These are phyloP conservation scores for Kazachstania africana DNA, from an alignment of 805 yeast genomes.

Conservation along the genomic window DNA sequence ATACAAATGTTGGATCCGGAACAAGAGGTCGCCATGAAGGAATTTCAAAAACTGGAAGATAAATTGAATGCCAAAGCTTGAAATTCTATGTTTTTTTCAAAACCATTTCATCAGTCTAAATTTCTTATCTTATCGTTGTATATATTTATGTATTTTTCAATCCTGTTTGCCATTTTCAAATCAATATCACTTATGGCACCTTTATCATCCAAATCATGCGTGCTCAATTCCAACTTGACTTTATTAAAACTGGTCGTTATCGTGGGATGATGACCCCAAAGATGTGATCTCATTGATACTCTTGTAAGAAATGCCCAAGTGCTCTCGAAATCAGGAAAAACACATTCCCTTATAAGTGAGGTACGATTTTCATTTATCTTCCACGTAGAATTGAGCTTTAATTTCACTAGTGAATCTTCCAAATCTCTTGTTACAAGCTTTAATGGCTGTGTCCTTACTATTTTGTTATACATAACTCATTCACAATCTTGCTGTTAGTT, in stretches of 20 bases:
- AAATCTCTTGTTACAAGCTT: constrained; percentile 20
- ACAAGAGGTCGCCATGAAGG: constrained; percentile 59
- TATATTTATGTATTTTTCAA: constrained; percentile 27
- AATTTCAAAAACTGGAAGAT: constrained; percentile 75
- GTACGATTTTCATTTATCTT: neutral
- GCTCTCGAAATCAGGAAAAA: constrained; percentile 40
- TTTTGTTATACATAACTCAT: constrained; percentile 30
- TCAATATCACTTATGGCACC: constrained; percentile 39
- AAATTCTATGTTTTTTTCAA: too few species aligned
- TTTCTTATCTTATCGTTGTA: constrained; percentile 4
- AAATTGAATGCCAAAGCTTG: constrained; percentile 29
- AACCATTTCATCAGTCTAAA: neutral
- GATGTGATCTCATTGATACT: constrained; percentile 46
- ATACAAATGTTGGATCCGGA: constrained; percentile 81
- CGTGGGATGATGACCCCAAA: constrained; percentile 60
- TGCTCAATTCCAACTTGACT: constrained; percentile 43
- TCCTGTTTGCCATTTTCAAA: constrained; percentile 40
- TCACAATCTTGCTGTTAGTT: neutral
- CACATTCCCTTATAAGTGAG: constrained; percentile 5
- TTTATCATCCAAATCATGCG: constrained; percentile 47
- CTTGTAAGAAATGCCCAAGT: constrained; percentile 59
- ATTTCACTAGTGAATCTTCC: constrained; percentile 5
- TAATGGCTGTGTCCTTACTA: constrained; percentile 22
- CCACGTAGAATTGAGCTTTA: constrained; percentile 1
- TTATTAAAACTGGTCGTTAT: constrained; percentile 51